Evolutionary conservation across 495 filamentous ascomycete species (phyloP), one percentile per base, ranked within the genome.

Genomic region (Aspergillus egyptiacus): DNA sequence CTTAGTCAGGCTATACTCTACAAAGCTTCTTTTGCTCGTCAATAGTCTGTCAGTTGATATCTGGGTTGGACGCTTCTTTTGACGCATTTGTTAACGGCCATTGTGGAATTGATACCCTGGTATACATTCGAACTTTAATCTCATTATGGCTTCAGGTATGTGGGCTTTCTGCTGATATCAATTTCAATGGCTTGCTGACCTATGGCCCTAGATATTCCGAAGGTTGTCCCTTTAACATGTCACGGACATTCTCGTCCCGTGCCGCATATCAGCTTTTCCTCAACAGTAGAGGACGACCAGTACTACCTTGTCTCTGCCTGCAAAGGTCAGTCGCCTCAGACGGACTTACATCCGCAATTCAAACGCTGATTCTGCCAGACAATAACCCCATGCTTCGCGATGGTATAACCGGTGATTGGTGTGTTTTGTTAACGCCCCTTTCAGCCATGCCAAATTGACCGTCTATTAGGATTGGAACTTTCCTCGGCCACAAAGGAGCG

Each of bases 301-400:
- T 97, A 95, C 67, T 96, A 95, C 62, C 69, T 97, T 54, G 90
- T 97, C 45, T 96, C 91, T n/a, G 89, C 91, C 46, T 97, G 94
- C 78, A 98, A 98, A 79, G 89, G 90, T 94, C 67, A 48, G 62
- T 46, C 14, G 15, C 8, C 14, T 10, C 7, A 13, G 8, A 17
- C 10, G 17, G 6, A 31, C 3, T 7, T 27, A 4, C 8, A 22
- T 22, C n/a, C 34, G 5, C 14, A 47, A 13, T 23, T 20, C 5
- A 37, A 24, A 14, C 40, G 32, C 39, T 52, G 27, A 57, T 14
- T 20, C 23, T 31, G 19, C 8, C 60, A 91, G 93, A 98, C 69
- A 89, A 89, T 58, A 96, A 96, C 65, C 93, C 93, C 27, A 97
- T 97, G 91, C 86, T 98, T 57, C 85, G 93, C 46, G 87, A 98